A percentile compares a stretch with the other conserved stretches of the same genome.
Evolutionary conservation across 306 rosid genomes (phyloP).

Genomic region (Vigna trinervia): DNA sequence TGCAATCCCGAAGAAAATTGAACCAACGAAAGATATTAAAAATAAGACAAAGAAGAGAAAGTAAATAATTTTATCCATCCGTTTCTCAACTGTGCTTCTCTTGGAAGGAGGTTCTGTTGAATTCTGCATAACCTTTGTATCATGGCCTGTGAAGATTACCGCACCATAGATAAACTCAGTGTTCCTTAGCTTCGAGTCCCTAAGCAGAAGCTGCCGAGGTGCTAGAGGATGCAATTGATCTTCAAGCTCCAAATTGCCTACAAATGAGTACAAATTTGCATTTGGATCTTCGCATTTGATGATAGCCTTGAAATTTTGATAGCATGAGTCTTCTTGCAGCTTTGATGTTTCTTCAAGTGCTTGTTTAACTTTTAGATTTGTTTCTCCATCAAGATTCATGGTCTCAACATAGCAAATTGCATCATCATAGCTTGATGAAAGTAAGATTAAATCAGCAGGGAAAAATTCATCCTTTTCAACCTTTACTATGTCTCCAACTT

Average conservation of each 20-base stretch:
- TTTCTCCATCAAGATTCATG: constrained; percentile 90
- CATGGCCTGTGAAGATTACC: constrained; percentile 85
- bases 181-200: constrained; percentile 91
- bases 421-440: constrained; percentile 88
- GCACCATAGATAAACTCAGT: constrained; percentile 81
- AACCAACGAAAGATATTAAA: constrained; percentile 63
- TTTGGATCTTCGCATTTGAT: constrained; percentile 96
- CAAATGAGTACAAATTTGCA: constrained; percentile 83
- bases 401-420: constrained; percentile 94
- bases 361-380: constrained; percentile 84
- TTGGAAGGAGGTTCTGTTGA: constrained; percentile 89
- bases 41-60: constrained; percentile 70
- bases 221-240: constrained; percentile 73
- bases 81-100: constrained; percentile 86
- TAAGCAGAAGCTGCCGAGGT: constrained; percentile 88
- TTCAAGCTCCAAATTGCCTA: constrained; percentile 69
- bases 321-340: constrained; percentile 66
- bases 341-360: constrained; percentile 71
- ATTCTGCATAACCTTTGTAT: constrained; percentile 95
- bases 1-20: constrained; percentile 69
- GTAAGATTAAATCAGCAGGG: constrained; percentile 91
- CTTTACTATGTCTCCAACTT: constrained; percentile 79
- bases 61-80: constrained; percentile 87
- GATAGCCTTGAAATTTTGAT: constrained; percentile 65
- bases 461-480: constrained; percentile 87